These are phyloP conservation scores for Carex parvula DNA, from an alignment of 176 grass and related monocot genomes.

Conservation along the genomic window DNA sequence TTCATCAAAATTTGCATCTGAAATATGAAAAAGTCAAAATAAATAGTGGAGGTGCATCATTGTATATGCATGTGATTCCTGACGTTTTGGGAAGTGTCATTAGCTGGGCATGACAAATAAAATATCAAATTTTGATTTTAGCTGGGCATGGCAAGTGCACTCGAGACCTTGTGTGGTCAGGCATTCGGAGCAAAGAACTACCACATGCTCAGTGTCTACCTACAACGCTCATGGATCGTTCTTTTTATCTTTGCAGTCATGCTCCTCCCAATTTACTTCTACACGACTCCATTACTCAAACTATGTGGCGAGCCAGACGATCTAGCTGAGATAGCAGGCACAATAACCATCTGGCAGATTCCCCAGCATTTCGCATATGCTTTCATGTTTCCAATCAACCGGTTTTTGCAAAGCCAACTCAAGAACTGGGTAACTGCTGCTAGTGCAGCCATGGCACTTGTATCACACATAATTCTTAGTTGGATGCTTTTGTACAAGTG, in stretches of 20 bases:
- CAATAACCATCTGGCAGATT: constrained; percentile 30
- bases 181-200: constrained; percentile 38
- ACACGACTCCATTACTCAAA: constrained; percentile 27
- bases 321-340: constrained; percentile 16
- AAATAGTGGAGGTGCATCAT: too few species aligned
- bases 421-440: constrained; percentile 37
- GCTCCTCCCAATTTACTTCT: constrained; percentile 32
- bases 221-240: constrained; percentile 43
- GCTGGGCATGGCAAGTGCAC: constrained; percentile 43
- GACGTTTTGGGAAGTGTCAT: neutral
- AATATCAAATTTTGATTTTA: neutral
- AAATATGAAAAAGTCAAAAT: neutral
- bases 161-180: constrained; percentile 45
- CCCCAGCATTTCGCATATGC: constrained; percentile 26
- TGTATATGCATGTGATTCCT: too few species aligned
- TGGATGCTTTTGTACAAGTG: constrained; percentile 33
- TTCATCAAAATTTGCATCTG: neutral
- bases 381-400: constrained; percentile 25
- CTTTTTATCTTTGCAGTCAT: constrained; percentile 13
- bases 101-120: neutral
- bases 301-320: constrained; percentile 28
- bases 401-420: constrained; percentile 35
- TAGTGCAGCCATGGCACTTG: neutral
- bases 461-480: constrained; percentile 22
- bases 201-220: constrained; percentile 34